Evolutionary conservation across 1,284 basidiomycete species (phyloP).

Genomic region (Leccinum brunneo-olivaceum): DNA sequence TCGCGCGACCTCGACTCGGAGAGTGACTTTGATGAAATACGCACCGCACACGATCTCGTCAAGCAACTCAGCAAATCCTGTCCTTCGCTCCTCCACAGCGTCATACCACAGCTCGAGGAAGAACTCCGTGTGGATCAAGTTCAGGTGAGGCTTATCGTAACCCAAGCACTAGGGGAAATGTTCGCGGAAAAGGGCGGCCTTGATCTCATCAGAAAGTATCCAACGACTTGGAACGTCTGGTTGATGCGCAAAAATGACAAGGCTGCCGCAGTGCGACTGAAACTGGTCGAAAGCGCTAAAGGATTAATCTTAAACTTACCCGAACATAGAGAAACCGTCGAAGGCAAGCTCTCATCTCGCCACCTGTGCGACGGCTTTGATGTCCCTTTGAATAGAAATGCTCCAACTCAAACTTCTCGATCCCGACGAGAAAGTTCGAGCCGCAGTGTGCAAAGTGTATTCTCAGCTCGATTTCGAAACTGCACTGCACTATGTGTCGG

Average conservation of each 20-base stretch:
- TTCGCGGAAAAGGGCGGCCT: slow-evolving; percentile 70
- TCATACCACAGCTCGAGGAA: slow-evolving; percentile 90
- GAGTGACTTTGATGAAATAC: slow-evolving; percentile 63
- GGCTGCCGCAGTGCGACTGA: slow-evolving; percentile 61
- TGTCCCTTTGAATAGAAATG: slow-evolving; percentile 40
- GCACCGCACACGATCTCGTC: slow-evolving; percentile 79
- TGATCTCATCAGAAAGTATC: slow-evolving; percentile 77
- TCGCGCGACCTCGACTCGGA: slow-evolving; percentile 50
- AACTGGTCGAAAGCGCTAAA: slow-evolving; percentile 71
- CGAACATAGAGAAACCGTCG: slow-evolving; percentile 64
- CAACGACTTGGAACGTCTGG: slow-evolving; percentile 85
- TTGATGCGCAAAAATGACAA: slow-evolving; percentile 77
- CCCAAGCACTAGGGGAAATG: slow-evolving; percentile 85
- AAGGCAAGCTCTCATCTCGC: slow-evolving; percentile 42
- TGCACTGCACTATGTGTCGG: slow-evolving; percentile 75
- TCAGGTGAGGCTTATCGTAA: slow-evolving; percentile 71
- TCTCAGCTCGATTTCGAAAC: slow-evolving; percentile 88
- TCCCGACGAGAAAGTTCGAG: slow-evolving; percentile 87
- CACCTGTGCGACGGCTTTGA: slow-evolving; percentile 8
- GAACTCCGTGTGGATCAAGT: slow-evolving; percentile 78
- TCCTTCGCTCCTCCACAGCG: slow-evolving; percentile 79
- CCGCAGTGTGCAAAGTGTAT: slow-evolving; percentile 78
- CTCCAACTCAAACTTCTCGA: slow-evolving; percentile 72
- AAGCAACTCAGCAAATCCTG: slow-evolving; percentile 77
- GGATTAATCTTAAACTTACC: slow-evolving; percentile 61